A percentile compares a stretch with the other conserved stretches of the same genome.
These are phyloP conservation scores for Thecamonas trahens DNA, from an alignment of 78 protist genomes.

Conservation along the genomic window DNA sequence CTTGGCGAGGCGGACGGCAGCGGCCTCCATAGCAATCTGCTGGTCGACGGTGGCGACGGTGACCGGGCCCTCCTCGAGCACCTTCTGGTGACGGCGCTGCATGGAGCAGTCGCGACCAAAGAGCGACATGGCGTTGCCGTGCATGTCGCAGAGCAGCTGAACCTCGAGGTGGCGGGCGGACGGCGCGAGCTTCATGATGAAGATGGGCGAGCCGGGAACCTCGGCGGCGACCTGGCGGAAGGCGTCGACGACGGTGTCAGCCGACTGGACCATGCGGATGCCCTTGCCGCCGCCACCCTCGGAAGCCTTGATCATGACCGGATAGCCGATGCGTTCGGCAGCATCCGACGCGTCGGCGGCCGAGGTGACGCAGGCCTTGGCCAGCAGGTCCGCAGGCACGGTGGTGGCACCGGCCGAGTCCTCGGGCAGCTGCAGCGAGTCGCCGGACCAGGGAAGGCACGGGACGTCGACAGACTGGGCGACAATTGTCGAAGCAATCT, in stretches of 20 bases:
- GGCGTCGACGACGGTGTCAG: constrained; percentile 31
- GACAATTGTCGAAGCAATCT: constrained; percentile 90
- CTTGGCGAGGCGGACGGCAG: constrained; percentile 59
- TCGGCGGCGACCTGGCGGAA: constrained; percentile 49
- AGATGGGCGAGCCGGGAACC: constrained; percentile 81
- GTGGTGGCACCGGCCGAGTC: not conserved
- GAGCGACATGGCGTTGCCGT: constrained; percentile 58
- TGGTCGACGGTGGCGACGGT: constrained; percentile 15
- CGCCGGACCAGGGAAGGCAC: constrained; percentile 89
- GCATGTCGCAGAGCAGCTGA: constrained; percentile 47
- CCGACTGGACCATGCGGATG: constrained; percentile 56
- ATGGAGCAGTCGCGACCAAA: constrained; percentile 85
- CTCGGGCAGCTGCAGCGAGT: constrained; percentile 30
- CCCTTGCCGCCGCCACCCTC: constrained; percentile 90
- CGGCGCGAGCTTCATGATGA: constrained; percentile 61
- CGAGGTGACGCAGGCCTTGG: constrained; percentile 25
- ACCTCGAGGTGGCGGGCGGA: constrained; percentile 72
- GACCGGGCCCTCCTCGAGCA: constrained; percentile 87
- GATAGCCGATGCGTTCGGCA: constrained; percentile 60
- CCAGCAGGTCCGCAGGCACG: constrained; percentile 15
- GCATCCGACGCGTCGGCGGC: constrained; percentile 36
- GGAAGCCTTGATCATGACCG: constrained; percentile 89
- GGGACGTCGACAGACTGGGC: constrained; percentile 91
- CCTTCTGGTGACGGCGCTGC: constrained; percentile 85
- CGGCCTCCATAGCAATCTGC: constrained; percentile 55